Evolutionary conservation across 768 basidiomycete genomes (phyloP).

Genomic region (Fomitopsis pulvina): DNA sequence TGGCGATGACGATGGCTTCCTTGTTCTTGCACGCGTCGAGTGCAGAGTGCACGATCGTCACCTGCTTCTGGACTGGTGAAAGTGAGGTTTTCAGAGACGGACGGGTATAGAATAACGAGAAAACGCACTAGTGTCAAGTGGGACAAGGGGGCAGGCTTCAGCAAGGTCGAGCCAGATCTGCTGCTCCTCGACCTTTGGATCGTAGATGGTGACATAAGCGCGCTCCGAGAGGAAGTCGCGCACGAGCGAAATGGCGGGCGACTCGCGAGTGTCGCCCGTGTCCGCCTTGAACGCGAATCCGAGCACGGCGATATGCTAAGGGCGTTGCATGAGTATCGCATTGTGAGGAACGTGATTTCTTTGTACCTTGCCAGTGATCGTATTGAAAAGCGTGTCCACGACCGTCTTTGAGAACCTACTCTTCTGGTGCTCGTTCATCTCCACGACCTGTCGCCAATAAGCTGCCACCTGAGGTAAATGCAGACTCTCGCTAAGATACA

Average conservation of each 20-base stretch:
- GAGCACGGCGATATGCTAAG: slow-evolving; percentile 85
- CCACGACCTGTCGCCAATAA: slow-evolving; percentile 96
- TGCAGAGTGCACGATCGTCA: slow-evolving; percentile 70
- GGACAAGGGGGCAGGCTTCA: slow-evolving; percentile 58
- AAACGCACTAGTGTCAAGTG: slow-evolving; percentile 60
- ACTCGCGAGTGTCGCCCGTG: slow-evolving; percentile 98
- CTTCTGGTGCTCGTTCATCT: slow-evolving; percentile 99
- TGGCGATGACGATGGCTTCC: slow-evolving; percentile 93
- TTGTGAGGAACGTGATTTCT: not conserved
- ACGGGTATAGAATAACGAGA: not conserved
- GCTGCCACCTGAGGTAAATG: slow-evolving; percentile 96
- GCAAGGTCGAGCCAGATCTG: slow-evolving; percentile 85
- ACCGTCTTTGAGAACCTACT: slow-evolving; percentile 91
- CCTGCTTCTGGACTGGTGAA: slow-evolving; percentile 77
- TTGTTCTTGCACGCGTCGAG: slow-evolving; percentile 83
- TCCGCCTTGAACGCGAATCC: slow-evolving; percentile 99
- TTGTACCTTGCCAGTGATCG: slow-evolving; percentile 90
- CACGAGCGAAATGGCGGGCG: slow-evolving; percentile 89
- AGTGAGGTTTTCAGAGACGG: not conserved
- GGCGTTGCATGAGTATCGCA: not conserved
- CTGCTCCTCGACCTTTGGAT: slow-evolving; percentile 77
- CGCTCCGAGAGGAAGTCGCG: slow-evolving; percentile 89
- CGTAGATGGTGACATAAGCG: slow-evolving; percentile 83
- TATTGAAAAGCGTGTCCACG: slow-evolving; percentile 97
- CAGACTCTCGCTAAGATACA: slow-evolving; percentile 91